Base-by-base conservation (phyloP, 2,329 filamentous ascomycete species). In the Mycogone perniciosa region DNA sequence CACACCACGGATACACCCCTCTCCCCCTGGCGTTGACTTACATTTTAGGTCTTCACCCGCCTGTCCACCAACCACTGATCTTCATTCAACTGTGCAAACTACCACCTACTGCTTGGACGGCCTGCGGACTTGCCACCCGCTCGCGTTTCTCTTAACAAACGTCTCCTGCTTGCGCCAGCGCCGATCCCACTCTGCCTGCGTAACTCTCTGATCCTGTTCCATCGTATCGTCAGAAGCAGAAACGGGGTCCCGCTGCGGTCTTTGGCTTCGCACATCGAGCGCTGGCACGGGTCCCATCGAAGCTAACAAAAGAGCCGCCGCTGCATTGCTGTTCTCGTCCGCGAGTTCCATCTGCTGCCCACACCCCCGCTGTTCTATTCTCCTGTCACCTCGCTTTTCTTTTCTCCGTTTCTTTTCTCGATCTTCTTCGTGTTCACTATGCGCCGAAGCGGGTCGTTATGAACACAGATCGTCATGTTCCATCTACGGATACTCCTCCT, bases 371-470 rank as follows among this genome's bases (percentile, higher is more conserved):
- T 38, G 40, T 44, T 50, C 47, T 51, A 51, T 56, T 49, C 52
- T 44, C 31, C 46, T 9, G 39, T 42, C 48, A 41, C 31, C 46
- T 41, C 46, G 47, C 34, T 42, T 44, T 46, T 51, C 45, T 48
- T 40, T 39, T 39, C 35, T 56, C 41, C 50, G 40, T 42, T 56
- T 53, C 37, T 48, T 46, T 58, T 56, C 43, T 43, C 9, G 38
- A 48, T 48, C 45, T 48, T 50, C 51, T 48, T 58, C 47, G 51
- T 56, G 57, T 59, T 59, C 59, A 63, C 59, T 55, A 63, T 64
- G 61, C 59, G 60, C 58, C 54, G 56, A 57, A 61, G 62, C 63
- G 62, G 63, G 63, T 67, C 67, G 67, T 60, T 62, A 69, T 70
- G 67, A 68, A 59, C 58, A 60, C 55, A 60, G 56, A 52, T 52